phyloP scores from a whole-genome alignment of 306 rosid species.

The Rubus parviflorus region DNA sequence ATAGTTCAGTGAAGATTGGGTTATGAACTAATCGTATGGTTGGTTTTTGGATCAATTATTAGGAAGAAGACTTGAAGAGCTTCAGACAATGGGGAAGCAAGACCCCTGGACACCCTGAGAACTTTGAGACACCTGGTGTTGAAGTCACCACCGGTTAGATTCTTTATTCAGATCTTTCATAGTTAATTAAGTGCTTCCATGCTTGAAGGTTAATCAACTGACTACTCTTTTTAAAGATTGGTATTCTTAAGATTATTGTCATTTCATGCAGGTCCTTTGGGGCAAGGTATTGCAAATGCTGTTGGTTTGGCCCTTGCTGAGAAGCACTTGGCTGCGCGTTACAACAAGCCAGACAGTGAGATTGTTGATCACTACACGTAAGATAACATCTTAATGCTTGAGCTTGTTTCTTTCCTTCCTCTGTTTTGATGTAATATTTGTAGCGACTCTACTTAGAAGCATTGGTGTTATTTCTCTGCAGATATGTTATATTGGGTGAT shows the following conservation, averaged over 20 bases:
- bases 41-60: conserved; percentile 21
- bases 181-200: background rate
- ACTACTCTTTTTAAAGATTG: background rate
- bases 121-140: conserved; percentile 88
- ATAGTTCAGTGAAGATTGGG: conserved; percentile 14
- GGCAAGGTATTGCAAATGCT: conserved; percentile 97
- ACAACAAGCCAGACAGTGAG: conserved; percentile 86
- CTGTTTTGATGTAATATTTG: background rate
- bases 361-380: conserved; percentile 97
- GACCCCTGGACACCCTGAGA: conserved; percentile 98
- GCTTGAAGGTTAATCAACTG: background rate
- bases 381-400: conserved; percentile 20
- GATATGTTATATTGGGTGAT: conserved; percentile 83
- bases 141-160: conserved; percentile 95
- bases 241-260: background rate
- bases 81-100: conserved; percentile 95
- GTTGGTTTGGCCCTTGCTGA: conserved; percentile 99
- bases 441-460: conserved; percentile 7
- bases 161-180: background rate
- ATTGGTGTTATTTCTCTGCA: conserved; percentile 29
- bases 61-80: conserved; percentile 84
- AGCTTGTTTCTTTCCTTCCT: background rate
- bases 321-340: conserved; percentile 97
- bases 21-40: conserved; percentile 18
- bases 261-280: conserved; percentile 80